Evolutionary conservation across 129 eudicot genomes (phyloP).

Genomic region (Helichrysum umbraculigerum): DNA sequence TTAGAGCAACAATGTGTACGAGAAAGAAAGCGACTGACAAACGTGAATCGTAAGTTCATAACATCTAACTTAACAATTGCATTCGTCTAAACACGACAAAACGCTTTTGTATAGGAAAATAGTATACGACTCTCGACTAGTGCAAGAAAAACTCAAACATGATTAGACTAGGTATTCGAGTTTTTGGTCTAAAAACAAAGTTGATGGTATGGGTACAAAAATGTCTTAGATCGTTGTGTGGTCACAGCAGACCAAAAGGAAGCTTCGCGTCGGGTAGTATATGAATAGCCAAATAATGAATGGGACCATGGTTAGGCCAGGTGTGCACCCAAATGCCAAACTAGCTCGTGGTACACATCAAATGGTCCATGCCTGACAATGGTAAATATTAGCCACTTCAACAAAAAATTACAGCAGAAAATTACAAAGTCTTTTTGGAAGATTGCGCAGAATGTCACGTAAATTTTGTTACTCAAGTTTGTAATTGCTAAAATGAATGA

Average conservation of each 20-base stretch:
- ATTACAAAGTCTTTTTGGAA: too few species aligned
- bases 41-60: not conserved
- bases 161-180: not conserved
- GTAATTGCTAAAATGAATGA: too few species aligned
- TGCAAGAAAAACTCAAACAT: not conserved
- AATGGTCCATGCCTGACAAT: slow-evolving; percentile 8
- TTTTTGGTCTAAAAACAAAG: not conserved
- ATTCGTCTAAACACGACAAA: not conserved
- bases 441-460: too few species aligned
- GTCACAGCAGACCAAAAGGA: slow-evolving; percentile 26
- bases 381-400: not conserved
- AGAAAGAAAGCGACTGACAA: not conserved
- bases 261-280: slow-evolving; percentile 23
- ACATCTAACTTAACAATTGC: not conserved
- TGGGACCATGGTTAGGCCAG: slow-evolving; percentile 29
- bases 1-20: not conserved
- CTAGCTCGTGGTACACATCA: slow-evolving; percentile 15
- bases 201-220: slow-evolving; percentile 19
- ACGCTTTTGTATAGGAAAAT: not conserved
- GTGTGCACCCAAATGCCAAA: slow-evolving; percentile 15
- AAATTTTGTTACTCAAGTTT: too few species aligned
- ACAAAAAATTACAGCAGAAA: not conserved
- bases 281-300: slow-evolving; percentile 12
- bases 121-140: not conserved
- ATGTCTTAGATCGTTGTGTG: not conserved